These are phyloP conservation scores for Lindgomyces ingoldianus DNA, from an alignment of 495 filamentous ascomycete species.

Conservation along the genomic window DNA sequence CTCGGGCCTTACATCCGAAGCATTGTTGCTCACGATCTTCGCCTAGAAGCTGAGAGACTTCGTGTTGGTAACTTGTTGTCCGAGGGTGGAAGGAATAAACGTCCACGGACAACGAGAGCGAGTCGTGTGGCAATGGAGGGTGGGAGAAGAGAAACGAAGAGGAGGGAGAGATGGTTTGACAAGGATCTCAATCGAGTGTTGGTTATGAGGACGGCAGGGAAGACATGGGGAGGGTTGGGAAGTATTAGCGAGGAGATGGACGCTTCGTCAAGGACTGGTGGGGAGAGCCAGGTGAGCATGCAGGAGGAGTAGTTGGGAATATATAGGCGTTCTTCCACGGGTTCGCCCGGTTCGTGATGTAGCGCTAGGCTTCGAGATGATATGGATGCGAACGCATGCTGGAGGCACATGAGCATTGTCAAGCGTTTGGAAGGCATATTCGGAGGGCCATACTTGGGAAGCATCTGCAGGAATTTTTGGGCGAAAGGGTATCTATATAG, in stretches of 20 bases:
- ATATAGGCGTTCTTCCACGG: not conserved
- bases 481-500: constrained; percentile 3
- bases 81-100: constrained; percentile 58
- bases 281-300: constrained; percentile 19
- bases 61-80: constrained; percentile 64
- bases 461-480: not conserved
- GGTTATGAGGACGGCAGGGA: constrained; percentile 67
- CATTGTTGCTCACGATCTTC: constrained; percentile 74
- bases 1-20: constrained; percentile 80
- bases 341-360: too few relatives aligned
- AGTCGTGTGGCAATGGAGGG: constrained; percentile 84
- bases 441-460: not conserved
- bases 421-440: not conserved
- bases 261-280: constrained; percentile 3
- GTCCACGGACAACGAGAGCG: constrained; percentile 72
- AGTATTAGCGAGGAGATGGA: constrained; percentile 4
- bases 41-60: constrained; percentile 65
- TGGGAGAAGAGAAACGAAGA: constrained; percentile 66
- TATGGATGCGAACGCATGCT: not conserved
- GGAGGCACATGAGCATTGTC: not conserved
- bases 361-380: too few relatives aligned
- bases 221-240: constrained; percentile 55
- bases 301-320: constrained; percentile 7
- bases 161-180: constrained; percentile 80
- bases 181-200: constrained; percentile 60